These are phyloP conservation scores for Warburgia ugandensis DNA, from an alignment of 164 flowering plant genomes.

Conservation along the genomic window DNA sequence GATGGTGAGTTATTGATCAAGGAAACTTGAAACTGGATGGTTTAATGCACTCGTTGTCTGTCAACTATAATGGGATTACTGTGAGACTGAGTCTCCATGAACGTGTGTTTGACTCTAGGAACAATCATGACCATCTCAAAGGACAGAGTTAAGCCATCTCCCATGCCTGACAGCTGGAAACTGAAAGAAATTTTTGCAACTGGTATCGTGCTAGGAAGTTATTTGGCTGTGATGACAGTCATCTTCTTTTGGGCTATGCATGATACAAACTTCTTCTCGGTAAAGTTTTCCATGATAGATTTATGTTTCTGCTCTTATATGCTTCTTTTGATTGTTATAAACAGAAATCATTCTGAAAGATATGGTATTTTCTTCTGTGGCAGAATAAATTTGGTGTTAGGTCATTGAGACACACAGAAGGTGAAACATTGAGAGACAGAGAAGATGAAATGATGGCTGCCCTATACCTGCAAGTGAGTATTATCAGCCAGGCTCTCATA, in stretches of 20 bases:
- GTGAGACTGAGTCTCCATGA: not conserved
- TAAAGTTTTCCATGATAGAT: slow-evolving; percentile 24
- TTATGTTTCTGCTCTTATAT: no score
- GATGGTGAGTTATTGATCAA: slow-evolving; percentile 52
- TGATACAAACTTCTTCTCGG: slow-evolving; percentile 76
- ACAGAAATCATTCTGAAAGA: no score
- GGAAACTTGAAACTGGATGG: not conserved
- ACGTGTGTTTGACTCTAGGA: slow-evolving; percentile 30
- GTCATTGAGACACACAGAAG: slow-evolving; percentile 23
- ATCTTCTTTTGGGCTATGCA: slow-evolving; percentile 79
- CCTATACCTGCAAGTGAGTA: slow-evolving; percentile 92
- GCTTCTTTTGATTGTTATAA: no score
- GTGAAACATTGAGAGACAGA: no score
- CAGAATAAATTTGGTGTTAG: slow-evolving; percentile 68
- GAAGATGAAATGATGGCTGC: slow-evolving; percentile 72
- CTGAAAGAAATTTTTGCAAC: slow-evolving; percentile 90
- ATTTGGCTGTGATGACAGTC: slow-evolving; percentile 88
- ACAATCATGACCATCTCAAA: slow-evolving; percentile 98
- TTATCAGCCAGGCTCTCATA: slow-evolving; percentile 90
- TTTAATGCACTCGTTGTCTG: not conserved
- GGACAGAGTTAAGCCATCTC: slow-evolving; percentile 96
- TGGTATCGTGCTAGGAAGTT: slow-evolving; percentile 85
- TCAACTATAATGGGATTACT: no score
- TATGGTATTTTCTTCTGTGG: slow-evolving; percentile 8
- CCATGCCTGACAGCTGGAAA: slow-evolving; percentile 96